Conservation (phyloP, 495 filamentous ascomycete genomes). For the Venustampulla echinocandica region DNA sequence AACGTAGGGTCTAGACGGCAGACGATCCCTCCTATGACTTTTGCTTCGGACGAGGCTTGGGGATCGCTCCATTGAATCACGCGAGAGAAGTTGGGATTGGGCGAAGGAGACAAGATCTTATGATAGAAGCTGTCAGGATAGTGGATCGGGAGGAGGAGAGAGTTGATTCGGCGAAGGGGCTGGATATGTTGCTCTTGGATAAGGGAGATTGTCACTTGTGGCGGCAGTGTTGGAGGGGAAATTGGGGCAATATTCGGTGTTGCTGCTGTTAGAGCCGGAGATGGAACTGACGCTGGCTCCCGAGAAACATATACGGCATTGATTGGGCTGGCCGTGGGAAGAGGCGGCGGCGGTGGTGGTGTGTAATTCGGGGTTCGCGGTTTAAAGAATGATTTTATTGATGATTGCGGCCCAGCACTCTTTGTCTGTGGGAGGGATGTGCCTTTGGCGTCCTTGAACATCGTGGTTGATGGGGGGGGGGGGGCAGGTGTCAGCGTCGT, state of each 20-base stretch:
- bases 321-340: constrained; percentile 17
- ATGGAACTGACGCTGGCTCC: constrained; percentile 25
- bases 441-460: not conserved
- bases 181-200: constrained; percentile 56
- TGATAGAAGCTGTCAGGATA: constrained; percentile 85
- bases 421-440: no score
- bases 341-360: constrained; percentile 29
- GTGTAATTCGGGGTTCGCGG: constrained; percentile 31
- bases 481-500: no score
- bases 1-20: constrained; percentile 61
- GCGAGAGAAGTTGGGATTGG: constrained; percentile 59
- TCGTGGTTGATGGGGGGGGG: not conserved
- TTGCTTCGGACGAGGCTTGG: constrained; percentile 31
- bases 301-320: not conserved
- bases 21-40: constrained; percentile 74
- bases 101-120: constrained; percentile 58
- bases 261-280: constrained; percentile 32
- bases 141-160: constrained; percentile 74
- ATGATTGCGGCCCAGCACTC: constrained; percentile 32
- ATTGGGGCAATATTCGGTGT: constrained; percentile 32
- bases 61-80: constrained; percentile 61
- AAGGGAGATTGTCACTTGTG: constrained; percentile 47
- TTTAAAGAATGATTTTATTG: constrained; percentile 44
- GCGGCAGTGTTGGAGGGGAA: constrained; percentile 23
- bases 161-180: constrained; percentile 71